phyloP scores from a whole-genome alignment of 495 filamentous ascomycete species.

The Viridothelium virens region DNA sequence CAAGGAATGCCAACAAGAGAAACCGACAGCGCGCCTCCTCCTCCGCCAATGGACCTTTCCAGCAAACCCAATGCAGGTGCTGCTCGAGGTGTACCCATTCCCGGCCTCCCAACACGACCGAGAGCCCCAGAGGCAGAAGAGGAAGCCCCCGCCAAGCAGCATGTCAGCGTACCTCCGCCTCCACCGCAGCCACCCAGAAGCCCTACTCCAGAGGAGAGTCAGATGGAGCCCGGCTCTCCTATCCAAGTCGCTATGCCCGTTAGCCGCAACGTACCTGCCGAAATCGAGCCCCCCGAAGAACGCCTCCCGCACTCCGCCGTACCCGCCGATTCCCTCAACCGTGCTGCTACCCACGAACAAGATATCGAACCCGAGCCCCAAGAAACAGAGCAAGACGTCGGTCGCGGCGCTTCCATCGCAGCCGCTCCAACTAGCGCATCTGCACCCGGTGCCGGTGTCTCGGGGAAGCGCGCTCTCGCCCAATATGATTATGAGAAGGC shows the following conservation, averaged over 20 bases:
- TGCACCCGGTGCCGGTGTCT: constrained; percentile 25
- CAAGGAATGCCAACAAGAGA: constrained; percentile 40
- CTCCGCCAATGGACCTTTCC: constrained; percentile 54
- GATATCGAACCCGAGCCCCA: constrained; percentile 57
- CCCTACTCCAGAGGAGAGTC: constrained; percentile 30
- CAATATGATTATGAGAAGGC: constrained; percentile 97
- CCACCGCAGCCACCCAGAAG: constrained; percentile 48
- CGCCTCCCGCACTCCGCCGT: constrained; percentile 45
- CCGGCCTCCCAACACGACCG: constrained; percentile 60
- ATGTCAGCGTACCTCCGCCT: constrained; percentile 49
- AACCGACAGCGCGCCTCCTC: constrained; percentile 46
- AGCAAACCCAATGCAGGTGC: constrained; percentile 51
- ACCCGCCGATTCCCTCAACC: constrained; percentile 50
- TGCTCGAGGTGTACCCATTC: constrained; percentile 58
- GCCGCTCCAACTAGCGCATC: constrained; percentile 35
- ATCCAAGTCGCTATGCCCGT: constrained; percentile 85
- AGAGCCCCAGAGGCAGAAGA: constrained; percentile 45
- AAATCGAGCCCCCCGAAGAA: constrained; percentile 43
- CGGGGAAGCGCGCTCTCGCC: constrained; percentile 62
- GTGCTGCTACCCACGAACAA: constrained; percentile 53
- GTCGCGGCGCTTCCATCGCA: constrained; percentile 54
- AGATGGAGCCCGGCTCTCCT: constrained; percentile 56
- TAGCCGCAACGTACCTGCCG: constrained; percentile 51
- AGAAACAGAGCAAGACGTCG: constrained; percentile 47
- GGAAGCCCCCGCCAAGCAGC: constrained; percentile 45